Conservation (phyloP, 2,329 filamentous ascomycete genomes). For the Beauveria medogensis region DNA sequence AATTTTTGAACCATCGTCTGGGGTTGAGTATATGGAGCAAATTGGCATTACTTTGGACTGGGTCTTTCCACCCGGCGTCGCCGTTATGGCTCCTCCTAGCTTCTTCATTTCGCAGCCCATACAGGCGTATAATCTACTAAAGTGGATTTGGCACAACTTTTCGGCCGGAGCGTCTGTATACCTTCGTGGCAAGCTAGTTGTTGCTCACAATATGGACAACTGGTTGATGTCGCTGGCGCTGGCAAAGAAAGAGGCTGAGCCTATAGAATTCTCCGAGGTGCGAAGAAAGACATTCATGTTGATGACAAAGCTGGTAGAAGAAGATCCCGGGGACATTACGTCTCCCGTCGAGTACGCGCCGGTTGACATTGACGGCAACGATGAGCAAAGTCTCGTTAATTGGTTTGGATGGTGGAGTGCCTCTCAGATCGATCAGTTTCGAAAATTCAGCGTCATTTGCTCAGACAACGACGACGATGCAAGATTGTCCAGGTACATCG, state of each 20-base stretch:
- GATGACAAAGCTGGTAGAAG: neutral
- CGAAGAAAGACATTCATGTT: slow-evolving; percentile 6
- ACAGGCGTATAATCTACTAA: slow-evolving; percentile 26
- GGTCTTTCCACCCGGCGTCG: slow-evolving; percentile 25
- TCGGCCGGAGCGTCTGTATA: slow-evolving; percentile 8
- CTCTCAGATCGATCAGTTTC: slow-evolving; percentile 39
- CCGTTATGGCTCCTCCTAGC: slow-evolving; percentile 33
- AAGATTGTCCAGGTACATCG: slow-evolving; percentile 19
- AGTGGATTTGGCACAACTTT: slow-evolving; percentile 25
- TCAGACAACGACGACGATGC: slow-evolving; percentile 23
- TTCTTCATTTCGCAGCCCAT: slow-evolving; percentile 32
- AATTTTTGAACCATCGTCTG: neutral
- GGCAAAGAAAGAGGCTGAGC: slow-evolving; percentile 14
- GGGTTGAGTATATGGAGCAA: slow-evolving; percentile 12
- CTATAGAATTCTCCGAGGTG: neutral
- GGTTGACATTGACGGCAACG: slow-evolving; percentile 42
- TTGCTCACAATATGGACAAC: slow-evolving; percentile 21
- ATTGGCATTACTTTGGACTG: slow-evolving; percentile 19
- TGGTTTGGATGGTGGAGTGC: slow-evolving; percentile 55
- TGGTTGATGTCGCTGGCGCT: slow-evolving; percentile 23
- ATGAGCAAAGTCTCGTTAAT: slow-evolving; percentile 55
- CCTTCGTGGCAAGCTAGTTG: slow-evolving; percentile 20
- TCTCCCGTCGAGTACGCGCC: slow-evolving; percentile 38
- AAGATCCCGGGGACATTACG: neutral
- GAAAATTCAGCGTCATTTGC: slow-evolving; percentile 49